Percentiles rank a stretch among this genome's conserved stretches.
Conservation (phyloP, 163 green algal species). For the Scenedesmus sp. region DNA sequence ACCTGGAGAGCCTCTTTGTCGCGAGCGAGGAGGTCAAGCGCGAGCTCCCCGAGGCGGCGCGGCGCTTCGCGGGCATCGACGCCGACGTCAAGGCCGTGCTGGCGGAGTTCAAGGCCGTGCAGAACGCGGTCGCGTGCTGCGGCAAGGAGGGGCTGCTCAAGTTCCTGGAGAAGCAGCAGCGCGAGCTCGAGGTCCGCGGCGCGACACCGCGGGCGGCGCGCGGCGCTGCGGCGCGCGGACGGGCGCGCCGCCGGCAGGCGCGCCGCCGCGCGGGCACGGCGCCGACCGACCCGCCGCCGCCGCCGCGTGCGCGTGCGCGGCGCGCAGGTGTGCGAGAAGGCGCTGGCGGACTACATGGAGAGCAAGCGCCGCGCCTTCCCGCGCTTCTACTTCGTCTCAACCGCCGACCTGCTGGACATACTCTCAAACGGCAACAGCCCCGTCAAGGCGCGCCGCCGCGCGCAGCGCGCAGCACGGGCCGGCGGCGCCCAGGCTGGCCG, state of each 20-base stretch:
- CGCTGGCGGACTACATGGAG: conserved; percentile 90
- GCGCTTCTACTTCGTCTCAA: conserved; percentile 92
- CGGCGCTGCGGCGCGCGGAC: no score
- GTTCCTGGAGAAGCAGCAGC: conserved; percentile 82
- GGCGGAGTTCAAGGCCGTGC: conserved; percentile 60
- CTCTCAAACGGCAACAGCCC: conserved; percentile 89
- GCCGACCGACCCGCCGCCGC: not conserved
- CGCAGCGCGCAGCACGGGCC: no score
- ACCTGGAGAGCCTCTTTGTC: conserved; percentile 90
- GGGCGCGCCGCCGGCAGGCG: no score
- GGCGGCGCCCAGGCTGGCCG: no score
- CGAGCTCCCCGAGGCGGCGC: conserved; percentile 83
- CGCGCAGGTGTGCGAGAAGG: conserved; percentile 79
- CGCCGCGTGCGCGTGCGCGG: not conserved
- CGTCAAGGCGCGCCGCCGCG: conserved; percentile 46
- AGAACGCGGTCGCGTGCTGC: conserved; percentile 84
- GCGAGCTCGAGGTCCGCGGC: conserved; percentile 69
- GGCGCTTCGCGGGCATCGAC: conserved; percentile 84
- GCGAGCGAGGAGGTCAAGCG: conserved; percentile 89
- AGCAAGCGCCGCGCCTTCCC: conserved; percentile 87
- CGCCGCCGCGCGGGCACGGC: no score
- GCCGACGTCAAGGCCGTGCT: conserved; percentile 72
- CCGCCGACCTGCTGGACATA: conserved; percentile 90
- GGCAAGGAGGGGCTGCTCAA: conserved; percentile 80
- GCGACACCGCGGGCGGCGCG: no score